Evolutionary conservation across 805 yeast genomes (phyloP), one percentile per base, ranked within the genome.

Genomic region (Sugiyamaella americana): DNA sequence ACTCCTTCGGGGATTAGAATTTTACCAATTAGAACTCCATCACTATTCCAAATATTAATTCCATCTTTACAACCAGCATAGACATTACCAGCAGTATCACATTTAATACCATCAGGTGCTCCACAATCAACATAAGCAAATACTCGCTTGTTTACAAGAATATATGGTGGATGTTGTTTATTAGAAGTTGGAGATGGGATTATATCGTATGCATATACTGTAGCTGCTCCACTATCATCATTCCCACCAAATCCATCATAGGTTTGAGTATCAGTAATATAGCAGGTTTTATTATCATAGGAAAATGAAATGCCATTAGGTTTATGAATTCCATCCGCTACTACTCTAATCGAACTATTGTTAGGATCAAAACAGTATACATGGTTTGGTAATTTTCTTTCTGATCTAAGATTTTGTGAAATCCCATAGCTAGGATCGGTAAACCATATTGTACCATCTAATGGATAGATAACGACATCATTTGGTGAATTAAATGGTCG

Each of bases 281-380:
- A 79, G 58, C 76, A 58, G 11, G 65, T 59, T 20, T 67, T 69
- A 2, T 63, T 65, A 40, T 64, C 68, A 4, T 57, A 60, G 5
- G 62, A 55, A 79, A 83, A 82, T 40, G 74, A 76, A 43, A 82
- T 66, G 6, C 95, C 95, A 62, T 88, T 88, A 8, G 96, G 79
- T 46, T 82, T 80, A n/a, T 61, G 60, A 44, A 77, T 63, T 17
- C 68, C 64, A 29, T 71, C 71, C 45, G 73, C 66, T 2, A 74
- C 62, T 8, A 61, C 61, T 2, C 51, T 38, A 1, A 64, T 44
- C 1, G 58, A 54, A 6, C 61, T 59, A 6, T 63, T 61, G 13
- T 57, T 51, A 13, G 69, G 57, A 37, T 68, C 63, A 43, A 71
- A 66, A 37, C 71, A 66, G 56, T 75, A 70, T 38, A 80, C 62